Conservation (phyloP, 148 eudicot species). For the Rhododendron williamsianum region DNA sequence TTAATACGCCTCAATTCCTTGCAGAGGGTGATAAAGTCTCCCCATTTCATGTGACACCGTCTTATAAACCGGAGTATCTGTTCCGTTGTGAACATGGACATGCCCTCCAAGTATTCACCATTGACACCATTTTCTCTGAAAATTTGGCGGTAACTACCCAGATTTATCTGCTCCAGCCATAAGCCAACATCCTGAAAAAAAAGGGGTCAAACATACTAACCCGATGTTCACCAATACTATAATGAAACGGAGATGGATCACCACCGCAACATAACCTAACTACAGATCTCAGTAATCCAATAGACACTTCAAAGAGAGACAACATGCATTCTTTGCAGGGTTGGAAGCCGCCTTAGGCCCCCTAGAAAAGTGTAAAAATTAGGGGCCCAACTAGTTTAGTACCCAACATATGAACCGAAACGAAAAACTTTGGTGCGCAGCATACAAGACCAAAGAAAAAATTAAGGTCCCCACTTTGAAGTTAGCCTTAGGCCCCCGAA, state of each 20-base stretch:
- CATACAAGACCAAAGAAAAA: neutral
- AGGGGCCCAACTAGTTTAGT: neutral
- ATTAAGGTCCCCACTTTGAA: neutral
- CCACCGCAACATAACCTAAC: neutral
- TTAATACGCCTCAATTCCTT: slow-evolving; percentile 94
- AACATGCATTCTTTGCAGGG: neutral
- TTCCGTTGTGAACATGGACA: slow-evolving; percentile 97
- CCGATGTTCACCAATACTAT: neutral
- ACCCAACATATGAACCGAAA: neutral
- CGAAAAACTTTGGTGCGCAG: neutral
- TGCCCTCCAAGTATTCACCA: slow-evolving; percentile 95
- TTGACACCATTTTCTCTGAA: slow-evolving; percentile 88
- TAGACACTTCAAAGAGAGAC: neutral
- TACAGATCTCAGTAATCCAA: neutral
- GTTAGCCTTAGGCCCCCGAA: neutral
- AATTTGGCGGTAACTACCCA: slow-evolving; percentile 69
- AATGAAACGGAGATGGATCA: neutral
- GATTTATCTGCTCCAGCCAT: slow-evolving; percentile 89
- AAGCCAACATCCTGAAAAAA: slow-evolving; percentile 82
- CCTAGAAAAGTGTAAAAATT: neutral
- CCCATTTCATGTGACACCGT: slow-evolving; percentile 99
- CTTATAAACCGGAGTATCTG: slow-evolving; percentile 93
- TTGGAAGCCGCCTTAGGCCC: neutral
- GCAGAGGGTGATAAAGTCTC: slow-evolving; percentile 92
- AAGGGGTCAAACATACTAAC: neutral